Percentiles rank a stretch among this genome's conserved stretches.
phyloP scores from a whole-genome alignment of 345 rosid genomes.

The Gossypium stocksii region DNA sequence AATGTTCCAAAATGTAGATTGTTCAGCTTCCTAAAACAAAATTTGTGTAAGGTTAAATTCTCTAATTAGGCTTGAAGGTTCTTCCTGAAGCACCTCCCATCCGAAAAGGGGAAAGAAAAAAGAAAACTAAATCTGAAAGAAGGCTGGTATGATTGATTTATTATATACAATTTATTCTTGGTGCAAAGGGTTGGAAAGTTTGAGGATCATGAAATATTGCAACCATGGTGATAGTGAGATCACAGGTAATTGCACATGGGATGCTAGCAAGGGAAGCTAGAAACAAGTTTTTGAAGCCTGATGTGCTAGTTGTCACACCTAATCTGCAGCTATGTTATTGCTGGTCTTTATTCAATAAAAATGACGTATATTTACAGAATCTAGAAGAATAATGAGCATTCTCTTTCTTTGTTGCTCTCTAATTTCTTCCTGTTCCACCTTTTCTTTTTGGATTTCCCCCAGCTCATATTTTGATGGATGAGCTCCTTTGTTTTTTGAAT shows the following conservation, averaged over 20 bases:
- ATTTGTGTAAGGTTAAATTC: neutral
- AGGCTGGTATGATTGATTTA: neutral
- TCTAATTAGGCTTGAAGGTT: neutral
- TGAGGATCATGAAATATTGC: neutral
- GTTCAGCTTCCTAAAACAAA: neutral
- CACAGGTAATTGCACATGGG: neutral
- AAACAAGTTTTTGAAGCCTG: neutral
- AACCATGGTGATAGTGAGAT: conserved; percentile 4
- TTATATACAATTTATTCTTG: neutral
- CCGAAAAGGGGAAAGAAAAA: neutral
- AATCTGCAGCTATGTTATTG: neutral
- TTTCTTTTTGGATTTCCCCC: neutral
- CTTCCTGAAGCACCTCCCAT: neutral
- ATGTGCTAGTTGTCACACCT: neutral
- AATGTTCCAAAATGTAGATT: neutral
- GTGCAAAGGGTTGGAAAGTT: neutral
- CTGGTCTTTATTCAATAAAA: neutral
- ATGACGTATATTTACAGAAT: neutral
- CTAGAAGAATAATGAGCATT: neutral
- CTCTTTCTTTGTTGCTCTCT: neutral
- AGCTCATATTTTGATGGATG: neutral
- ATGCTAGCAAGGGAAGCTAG: neutral
- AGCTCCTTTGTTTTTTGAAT: neutral
- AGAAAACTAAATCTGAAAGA: neutral
- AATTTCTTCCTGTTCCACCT: neutral